phyloP scores from a whole-genome alignment of 2,329 filamentous ascomycete species.

The Apiospora pterosperma region DNA sequence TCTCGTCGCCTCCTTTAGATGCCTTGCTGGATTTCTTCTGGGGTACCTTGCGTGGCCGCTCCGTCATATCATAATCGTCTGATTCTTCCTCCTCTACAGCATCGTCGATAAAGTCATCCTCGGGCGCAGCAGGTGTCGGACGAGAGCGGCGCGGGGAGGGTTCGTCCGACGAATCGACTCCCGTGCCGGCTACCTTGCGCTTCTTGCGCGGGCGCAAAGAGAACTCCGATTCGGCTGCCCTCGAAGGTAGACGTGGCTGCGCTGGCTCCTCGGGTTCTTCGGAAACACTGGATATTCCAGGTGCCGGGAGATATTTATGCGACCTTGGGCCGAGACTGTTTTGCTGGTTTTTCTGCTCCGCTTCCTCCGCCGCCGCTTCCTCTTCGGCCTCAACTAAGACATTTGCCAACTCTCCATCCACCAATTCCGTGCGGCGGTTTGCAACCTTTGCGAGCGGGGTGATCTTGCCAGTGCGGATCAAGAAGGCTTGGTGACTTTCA shows the following conservation, averaged over 20 bases:
- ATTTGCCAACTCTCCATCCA: slow-evolving; percentile 69
- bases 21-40: slow-evolving; percentile 29
- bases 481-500: slow-evolving; percentile 81
- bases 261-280: slow-evolving; percentile 39
- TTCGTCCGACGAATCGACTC: slow-evolving; percentile 39
- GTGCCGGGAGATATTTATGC: slow-evolving; percentile 69
- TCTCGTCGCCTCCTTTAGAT: slow-evolving; percentile 30
- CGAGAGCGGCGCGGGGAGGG: slow-evolving; percentile 34
- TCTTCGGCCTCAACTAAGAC: slow-evolving; percentile 81
- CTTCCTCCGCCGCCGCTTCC: slow-evolving; percentile 54
- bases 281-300: slow-evolving; percentile 56
- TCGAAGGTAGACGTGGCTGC: slow-evolving; percentile 12
- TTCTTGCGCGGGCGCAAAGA: slow-evolving; percentile 58
- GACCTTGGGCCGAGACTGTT: slow-evolving; percentile 51
- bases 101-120: slow-evolving; percentile 26
- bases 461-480: slow-evolving; percentile 95
- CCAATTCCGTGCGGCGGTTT: slow-evolving; percentile 55
- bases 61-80: slow-evolving; percentile 35
- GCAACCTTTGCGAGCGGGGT: slow-evolving; percentile 87
- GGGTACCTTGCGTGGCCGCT: slow-evolving; percentile 38
- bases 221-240: slow-evolving; percentile 45
- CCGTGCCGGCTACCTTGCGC: slow-evolving; percentile 34
- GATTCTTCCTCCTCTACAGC: slow-evolving; percentile 31
- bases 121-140: slow-evolving; percentile 20
- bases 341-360: slow-evolving; percentile 35